Conservation (phyloP, 2,329 filamentous ascomycete species). For the Corniculantispora saksenae region DNA sequence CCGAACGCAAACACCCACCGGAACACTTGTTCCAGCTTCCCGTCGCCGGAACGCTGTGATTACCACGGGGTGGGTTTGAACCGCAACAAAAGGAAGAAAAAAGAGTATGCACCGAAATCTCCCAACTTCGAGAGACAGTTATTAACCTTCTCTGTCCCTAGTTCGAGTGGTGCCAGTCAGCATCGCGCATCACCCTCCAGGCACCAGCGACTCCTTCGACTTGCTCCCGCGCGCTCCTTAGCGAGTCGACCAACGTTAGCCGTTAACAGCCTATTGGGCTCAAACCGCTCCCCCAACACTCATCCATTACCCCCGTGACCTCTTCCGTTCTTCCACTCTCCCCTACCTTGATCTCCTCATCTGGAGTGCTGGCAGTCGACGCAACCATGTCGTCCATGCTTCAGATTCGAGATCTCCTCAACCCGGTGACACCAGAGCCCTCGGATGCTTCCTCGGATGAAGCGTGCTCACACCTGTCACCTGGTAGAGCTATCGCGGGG, state of each 20-base stretch:
- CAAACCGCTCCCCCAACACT: background rate
- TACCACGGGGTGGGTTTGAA: slow-evolving; percentile 10
- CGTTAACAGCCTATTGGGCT: background rate
- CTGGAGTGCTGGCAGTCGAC: background rate
- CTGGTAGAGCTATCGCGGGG: background rate
- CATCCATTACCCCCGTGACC: background rate
- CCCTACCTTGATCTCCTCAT: background rate
- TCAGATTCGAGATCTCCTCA: slow-evolving; percentile 15
- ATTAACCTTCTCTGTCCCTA: slow-evolving; percentile 9
- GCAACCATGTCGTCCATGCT: slow-evolving; percentile 12
- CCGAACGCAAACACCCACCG: slow-evolving; percentile 8
- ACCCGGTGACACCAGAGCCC: slow-evolving; percentile 13
- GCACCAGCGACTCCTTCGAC: background rate
- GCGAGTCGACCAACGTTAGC: background rate
- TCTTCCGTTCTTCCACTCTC: background rate
- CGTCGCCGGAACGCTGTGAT: slow-evolving; percentile 15
- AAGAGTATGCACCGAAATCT: background rate
- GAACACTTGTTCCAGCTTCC: slow-evolving; percentile 16
- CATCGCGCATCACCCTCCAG: slow-evolving; percentile 4
- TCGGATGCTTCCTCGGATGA: slow-evolving; percentile 14
- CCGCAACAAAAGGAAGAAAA: background rate
- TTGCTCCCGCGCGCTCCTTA: slow-evolving; percentile 3
- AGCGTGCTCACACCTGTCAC: background rate
- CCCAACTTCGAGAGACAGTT: background rate
- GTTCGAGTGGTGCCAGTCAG: slow-evolving; percentile 1